Conservation (phyloP, 495 filamentous ascomycete genomes). For the Xylaria intraflava region DNA sequence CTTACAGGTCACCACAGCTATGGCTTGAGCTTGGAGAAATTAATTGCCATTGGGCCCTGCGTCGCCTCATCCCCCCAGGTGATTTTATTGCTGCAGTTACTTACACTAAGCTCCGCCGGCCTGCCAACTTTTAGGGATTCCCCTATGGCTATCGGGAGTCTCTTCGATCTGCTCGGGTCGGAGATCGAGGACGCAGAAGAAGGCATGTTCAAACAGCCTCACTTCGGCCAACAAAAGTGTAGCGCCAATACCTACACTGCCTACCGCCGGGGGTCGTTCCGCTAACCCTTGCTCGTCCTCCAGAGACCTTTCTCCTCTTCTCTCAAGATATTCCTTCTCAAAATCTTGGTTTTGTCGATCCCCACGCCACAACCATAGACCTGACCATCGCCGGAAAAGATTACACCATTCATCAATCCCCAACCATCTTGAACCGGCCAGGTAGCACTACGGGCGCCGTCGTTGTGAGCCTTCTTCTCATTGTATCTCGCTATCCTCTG, state of each 20-base stretch:
- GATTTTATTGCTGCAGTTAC: background rate
- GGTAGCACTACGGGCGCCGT: constrained; percentile 87
- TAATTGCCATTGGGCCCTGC: background rate
- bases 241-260: constrained; percentile 5
- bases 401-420: constrained; percentile 78
- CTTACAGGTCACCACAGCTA: no score
- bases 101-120: background rate
- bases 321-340: constrained; percentile 65
- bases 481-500: background rate
- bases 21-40: no score
- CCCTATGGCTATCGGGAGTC: constrained; percentile 30
- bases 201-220: constrained; percentile 37
- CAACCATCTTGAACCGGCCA: constrained; percentile 65
- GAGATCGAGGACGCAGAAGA: constrained; percentile 57
- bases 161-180: constrained; percentile 34
- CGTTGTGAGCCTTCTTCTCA: constrained; percentile 13
- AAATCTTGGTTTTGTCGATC: constrained; percentile 79
- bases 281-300: background rate
- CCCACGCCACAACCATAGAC: constrained; percentile 57
- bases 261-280: background rate
- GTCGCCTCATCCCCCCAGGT: background rate
- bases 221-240: constrained; percentile 5
- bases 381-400: constrained; percentile 62
- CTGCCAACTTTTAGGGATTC: background rate
- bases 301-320: constrained; percentile 85